These are phyloP conservation scores for Tetracentron sinense DNA, from an alignment of 164 flowering plant species.

Conservation along the genomic window DNA sequence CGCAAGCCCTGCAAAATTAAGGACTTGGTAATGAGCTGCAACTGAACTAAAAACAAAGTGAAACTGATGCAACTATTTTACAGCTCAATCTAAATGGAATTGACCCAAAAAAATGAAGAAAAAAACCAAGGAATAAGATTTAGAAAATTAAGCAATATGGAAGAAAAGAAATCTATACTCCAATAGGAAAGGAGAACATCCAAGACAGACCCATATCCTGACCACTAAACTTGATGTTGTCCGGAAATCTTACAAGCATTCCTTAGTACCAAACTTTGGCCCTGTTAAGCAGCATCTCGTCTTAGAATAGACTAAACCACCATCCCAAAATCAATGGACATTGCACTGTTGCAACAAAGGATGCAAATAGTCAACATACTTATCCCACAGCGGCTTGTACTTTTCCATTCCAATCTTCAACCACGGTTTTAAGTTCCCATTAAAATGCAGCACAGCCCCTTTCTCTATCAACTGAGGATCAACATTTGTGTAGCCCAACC, in stretches of 20 bases:
- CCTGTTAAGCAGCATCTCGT: neutral
- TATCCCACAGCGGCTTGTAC: conserved; percentile 80
- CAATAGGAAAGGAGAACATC: conserved; percentile 1
- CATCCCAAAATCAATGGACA: conserved; percentile 39
- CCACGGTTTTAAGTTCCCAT: conserved; percentile 91
- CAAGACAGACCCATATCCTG: neutral
- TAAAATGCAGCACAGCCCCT: conserved; percentile 79
- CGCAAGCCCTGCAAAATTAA: too few relatives aligned
- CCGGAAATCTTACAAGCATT: neutral
- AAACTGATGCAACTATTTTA: neutral
- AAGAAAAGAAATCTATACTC: neutral
- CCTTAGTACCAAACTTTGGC: conserved; percentile 6
- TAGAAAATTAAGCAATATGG: neutral
- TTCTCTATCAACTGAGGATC: conserved; percentile 56
- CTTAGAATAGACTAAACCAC: conserved; percentile 3
- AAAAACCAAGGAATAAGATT: neutral
- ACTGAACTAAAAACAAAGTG: neutral
- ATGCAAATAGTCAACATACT: conserved; percentile 63
- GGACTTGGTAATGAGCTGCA: neutral
- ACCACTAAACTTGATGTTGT: neutral
- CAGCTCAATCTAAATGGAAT: neutral
- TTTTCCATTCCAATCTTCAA: conserved; percentile 78
- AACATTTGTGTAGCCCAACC: conserved; percentile 75
- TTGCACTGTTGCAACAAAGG: conserved; percentile 68
- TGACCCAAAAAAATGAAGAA: neutral